Conservation (phyloP, 176 grass and related monocot species). For the Themeda triandra region DNA sequence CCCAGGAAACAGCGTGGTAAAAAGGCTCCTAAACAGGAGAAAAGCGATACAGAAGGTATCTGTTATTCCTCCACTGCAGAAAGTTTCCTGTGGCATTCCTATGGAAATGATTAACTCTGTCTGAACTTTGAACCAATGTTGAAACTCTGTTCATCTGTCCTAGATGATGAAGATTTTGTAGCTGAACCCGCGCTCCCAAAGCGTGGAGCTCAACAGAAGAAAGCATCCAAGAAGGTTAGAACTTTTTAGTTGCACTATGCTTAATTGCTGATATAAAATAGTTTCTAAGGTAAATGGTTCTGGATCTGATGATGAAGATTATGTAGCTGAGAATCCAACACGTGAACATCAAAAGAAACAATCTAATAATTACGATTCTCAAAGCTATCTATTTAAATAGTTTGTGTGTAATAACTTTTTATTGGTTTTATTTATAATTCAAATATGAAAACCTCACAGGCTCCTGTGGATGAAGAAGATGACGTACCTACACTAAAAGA, state of each 20-base stretch:
- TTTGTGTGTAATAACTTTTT: neutral
- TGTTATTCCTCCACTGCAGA: neutral
- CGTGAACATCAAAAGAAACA: conserved; percentile 19
- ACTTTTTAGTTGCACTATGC: neutral
- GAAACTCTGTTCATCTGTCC: neutral
- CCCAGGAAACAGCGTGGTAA: no score
- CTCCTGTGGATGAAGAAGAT: conserved; percentile 35
- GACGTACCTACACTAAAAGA: conserved; percentile 42
- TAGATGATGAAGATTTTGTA: conserved; percentile 33
- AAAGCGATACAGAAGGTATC: conserved; percentile 10
- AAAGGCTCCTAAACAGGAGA: conserved; percentile 40
- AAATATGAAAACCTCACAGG: conserved; percentile 22
- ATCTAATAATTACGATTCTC: conserved; percentile 28
- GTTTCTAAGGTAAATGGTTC: conserved; percentile 32
- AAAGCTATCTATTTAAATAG: neutral
- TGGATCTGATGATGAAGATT: conserved; percentile 51
- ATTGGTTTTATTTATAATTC: conserved; percentile 5
- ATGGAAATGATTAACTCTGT: neutral
- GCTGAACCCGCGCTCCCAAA: conserved; percentile 19
- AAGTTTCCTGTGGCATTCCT: no score
- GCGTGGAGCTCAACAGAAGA: conserved; percentile 32
- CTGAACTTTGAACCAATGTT: neutral
- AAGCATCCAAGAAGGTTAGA: conserved; percentile 48
- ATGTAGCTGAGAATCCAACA: neutral
- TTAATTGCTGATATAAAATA: neutral